Conservation (phyloP, 176 grass and related monocot genomes). For the Areca catechu region DNA sequence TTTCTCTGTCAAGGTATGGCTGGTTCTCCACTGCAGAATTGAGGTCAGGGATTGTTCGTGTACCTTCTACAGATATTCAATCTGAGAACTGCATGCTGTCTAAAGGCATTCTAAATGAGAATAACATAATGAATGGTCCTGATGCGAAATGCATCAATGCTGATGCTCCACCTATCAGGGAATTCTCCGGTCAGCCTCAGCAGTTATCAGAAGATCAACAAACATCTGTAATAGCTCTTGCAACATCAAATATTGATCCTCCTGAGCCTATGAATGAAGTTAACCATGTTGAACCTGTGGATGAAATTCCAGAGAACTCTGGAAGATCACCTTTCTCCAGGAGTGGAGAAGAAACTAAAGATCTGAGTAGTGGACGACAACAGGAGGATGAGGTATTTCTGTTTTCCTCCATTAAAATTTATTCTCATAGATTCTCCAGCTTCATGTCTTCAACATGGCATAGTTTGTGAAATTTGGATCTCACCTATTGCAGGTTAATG, state of each 20-base stretch:
- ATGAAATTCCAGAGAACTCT: not conserved
- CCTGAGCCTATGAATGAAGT: conserved; percentile 3
- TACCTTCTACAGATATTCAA: conserved; percentile 22
- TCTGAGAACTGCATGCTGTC: conserved; percentile 50
- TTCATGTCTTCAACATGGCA: too few relatives aligned
- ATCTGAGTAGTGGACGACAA: conserved; percentile 34
- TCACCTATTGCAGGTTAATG: conserved; percentile 18
- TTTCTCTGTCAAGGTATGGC: conserved; percentile 62
- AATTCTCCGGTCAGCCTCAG: conserved; percentile 22
- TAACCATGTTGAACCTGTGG: not conserved
- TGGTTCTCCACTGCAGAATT: conserved; percentile 74
- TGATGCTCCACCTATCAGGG: conserved; percentile 18
- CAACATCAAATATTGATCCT: conserved; percentile 17
- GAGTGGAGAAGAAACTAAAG: conserved; percentile 29
- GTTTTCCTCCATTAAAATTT: conserved; percentile 7
- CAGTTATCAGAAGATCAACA: conserved; percentile 28
- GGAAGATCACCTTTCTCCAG: conserved; percentile 13
- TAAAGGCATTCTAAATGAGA: conserved; percentile 42
- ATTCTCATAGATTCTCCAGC: not conserved
- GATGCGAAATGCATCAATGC: conserved; percentile 17
- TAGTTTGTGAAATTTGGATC: too few relatives aligned
- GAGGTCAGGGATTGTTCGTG: conserved; percentile 37
- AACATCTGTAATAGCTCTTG: conserved; percentile 11
- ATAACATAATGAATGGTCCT: conserved; percentile 12
- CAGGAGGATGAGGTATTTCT: conserved; percentile 37